These are phyloP conservation scores for Gossypium anomalum DNA, from an alignment of 345 rosid species.

Conservation along the genomic window DNA sequence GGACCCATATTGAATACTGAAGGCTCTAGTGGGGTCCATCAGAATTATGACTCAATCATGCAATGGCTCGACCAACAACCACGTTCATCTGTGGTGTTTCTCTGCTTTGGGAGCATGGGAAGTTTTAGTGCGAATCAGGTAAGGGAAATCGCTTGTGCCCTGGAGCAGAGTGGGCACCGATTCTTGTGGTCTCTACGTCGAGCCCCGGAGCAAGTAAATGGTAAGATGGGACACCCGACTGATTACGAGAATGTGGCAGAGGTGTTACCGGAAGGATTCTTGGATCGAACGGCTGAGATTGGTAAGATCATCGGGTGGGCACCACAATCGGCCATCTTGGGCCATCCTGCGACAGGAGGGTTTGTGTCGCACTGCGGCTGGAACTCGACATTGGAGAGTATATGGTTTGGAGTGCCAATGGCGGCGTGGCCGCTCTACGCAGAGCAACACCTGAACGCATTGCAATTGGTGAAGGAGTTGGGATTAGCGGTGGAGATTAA, in stretches of 20 bases:
- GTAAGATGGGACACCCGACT: neutral
- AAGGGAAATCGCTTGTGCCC: neutral
- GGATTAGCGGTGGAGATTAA: neutral
- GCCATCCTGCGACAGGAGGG: neutral
- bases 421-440: neutral
- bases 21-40: too few species aligned
- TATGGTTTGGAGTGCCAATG: neutral
- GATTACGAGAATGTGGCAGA: neutral
- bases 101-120: slow-evolving; percentile 9
- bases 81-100: neutral
- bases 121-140: neutral
- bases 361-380: slow-evolving; percentile 2
- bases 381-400: neutral
- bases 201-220: neutral
- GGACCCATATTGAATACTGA: slow-evolving; percentile 4
- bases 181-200: slow-evolving; percentile 1
- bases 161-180: neutral
- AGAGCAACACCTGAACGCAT: neutral
- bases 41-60: too few species aligned
- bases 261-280: neutral
- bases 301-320: slow-evolving; percentile 4
- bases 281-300: neutral
- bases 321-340: neutral
- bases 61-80: too few species aligned
- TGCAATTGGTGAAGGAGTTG: neutral